These are phyloP conservation scores for Aquilaria agallochum DNA, from an alignment of 441 rosid species.

Conservation along the genomic window DNA sequence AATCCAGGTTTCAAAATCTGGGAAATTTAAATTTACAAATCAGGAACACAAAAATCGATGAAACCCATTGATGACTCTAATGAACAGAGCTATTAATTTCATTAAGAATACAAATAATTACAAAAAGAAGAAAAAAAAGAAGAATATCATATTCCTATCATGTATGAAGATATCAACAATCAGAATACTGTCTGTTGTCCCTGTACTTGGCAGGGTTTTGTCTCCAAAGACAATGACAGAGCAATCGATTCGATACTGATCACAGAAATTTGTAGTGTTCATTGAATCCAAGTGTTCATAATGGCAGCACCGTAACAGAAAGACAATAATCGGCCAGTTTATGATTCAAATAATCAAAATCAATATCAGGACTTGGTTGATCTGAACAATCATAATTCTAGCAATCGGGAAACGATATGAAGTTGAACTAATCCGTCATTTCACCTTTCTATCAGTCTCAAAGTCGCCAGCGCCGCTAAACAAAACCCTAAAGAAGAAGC, in stretches of 20 bases:
- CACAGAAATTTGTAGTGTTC: conserved; percentile 22
- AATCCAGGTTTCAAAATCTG: conserved; percentile 23
- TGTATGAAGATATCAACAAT: conserved; percentile 20
- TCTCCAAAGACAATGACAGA: conserved; percentile 32
- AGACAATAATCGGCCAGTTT: no score
- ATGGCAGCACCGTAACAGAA: background rate
- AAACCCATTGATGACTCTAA: conserved; percentile 1
- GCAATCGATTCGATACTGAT: conserved; percentile 14
- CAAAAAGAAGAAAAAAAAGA: conserved; percentile 3
- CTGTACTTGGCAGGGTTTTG: conserved; percentile 35
- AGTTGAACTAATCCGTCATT: background rate
- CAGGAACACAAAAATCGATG: conserved; percentile 24
- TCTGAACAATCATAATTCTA: background rate
- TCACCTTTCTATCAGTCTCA: conserved; percentile 13
- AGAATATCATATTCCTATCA: conserved; percentile 2
- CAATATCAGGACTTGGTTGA: background rate
- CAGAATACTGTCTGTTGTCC: conserved; percentile 21
- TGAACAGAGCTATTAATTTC: no score
- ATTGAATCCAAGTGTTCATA: conserved; percentile 17
- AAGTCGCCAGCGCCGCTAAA: background rate
- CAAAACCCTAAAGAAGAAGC: background rate
- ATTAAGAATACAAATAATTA: conserved; percentile 6
- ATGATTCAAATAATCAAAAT: no score
- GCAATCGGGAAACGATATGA: conserved; percentile 1
- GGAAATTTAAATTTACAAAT: conserved; percentile 11